Evolutionary conservation across 768 basidiomycete genomes (phyloP).

Genomic region (Mycena venus): DNA sequence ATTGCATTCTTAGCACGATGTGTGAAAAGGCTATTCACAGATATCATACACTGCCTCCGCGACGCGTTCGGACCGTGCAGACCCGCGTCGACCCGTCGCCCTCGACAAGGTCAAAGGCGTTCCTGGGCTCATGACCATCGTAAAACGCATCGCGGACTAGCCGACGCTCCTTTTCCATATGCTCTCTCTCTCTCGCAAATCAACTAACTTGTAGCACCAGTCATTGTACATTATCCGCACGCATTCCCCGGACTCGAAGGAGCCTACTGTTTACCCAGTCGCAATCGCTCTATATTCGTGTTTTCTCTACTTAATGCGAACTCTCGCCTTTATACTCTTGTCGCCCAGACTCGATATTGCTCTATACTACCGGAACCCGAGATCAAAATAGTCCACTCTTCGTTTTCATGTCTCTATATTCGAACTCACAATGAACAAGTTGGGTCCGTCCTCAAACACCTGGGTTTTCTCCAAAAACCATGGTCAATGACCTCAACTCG

Average conservation of each 20-base stretch:
- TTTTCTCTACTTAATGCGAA: neutral
- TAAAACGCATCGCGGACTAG: constrained; percentile 50
- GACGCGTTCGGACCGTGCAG: constrained; percentile 62
- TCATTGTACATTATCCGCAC: constrained; percentile 21
- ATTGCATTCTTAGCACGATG: neutral
- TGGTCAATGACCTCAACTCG: too few species aligned
- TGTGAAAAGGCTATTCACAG: constrained; percentile 47
- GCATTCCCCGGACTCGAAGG: constrained; percentile 11
- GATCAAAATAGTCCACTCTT: neutral
- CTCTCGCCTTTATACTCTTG: neutral
- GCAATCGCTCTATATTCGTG: neutral
- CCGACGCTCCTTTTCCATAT: neutral
- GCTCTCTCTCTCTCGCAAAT: constrained; percentile 30
- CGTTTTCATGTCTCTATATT: neutral
- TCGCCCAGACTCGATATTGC: neutral
- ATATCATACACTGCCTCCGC: constrained; percentile 74
- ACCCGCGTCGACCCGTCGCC: constrained; percentile 74
- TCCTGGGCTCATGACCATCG: constrained; percentile 83
- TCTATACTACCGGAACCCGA: neutral
- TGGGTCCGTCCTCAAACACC: too few species aligned
- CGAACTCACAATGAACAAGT: neutral
- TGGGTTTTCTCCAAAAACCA: too few species aligned
- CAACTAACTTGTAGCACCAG: constrained; percentile 23
- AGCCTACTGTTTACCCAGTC: neutral
- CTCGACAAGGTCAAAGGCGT: constrained; percentile 72